A percentile compares a stretch with the other conserved stretches of the same genome.
These are phyloP conservation scores for Scheffersomyces amazonensis DNA, from an alignment of 805 yeast genomes.

Conservation along the genomic window DNA sequence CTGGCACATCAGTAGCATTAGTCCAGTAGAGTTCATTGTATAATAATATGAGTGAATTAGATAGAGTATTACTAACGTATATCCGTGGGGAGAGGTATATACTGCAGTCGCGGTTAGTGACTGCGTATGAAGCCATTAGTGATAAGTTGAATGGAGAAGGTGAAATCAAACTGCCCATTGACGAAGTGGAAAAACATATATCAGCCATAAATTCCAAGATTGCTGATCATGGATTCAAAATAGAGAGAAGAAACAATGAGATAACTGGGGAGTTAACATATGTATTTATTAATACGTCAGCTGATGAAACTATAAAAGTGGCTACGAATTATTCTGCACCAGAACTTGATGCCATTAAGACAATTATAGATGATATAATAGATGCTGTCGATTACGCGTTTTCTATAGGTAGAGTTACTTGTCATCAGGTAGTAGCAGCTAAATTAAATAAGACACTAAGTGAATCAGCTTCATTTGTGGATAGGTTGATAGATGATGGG, in stretches of 20 bases:
- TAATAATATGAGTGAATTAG: conserved; percentile 7
- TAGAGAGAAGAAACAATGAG: conserved; percentile 40
- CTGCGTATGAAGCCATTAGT: conserved; percentile 17
- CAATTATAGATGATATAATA: conserved; percentile 44
- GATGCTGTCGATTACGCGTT: conserved; percentile 35
- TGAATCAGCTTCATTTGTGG: conserved; percentile 41
- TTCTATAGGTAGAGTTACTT: conserved; percentile 31
- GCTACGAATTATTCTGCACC: conserved; percentile 31
- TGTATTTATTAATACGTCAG: conserved; percentile 38
- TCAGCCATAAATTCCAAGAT: conserved; percentile 29
- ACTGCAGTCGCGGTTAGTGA: conserved; percentile 15
- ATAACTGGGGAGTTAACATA: conserved; percentile 27
- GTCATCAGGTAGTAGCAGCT: conserved; percentile 26
- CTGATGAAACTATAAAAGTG: conserved; percentile 39
- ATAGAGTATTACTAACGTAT: conserved; percentile 26
- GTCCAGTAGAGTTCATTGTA: too few relatives aligned
- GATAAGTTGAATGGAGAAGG: conserved; percentile 5
- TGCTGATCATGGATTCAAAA: conserved; percentile 37
- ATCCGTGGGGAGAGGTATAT: conserved; percentile 23
- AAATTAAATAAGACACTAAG: conserved; percentile 22
- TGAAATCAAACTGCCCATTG: background rate
- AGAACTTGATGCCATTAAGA: conserved; percentile 43
- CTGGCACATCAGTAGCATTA: too few relatives aligned
- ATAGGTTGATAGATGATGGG: conserved; percentile 44
- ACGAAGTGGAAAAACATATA: conserved; percentile 12